Evolutionary conservation across 805 yeast species (phyloP).

Genomic region (Saccharomycopsis selenospora): DNA sequence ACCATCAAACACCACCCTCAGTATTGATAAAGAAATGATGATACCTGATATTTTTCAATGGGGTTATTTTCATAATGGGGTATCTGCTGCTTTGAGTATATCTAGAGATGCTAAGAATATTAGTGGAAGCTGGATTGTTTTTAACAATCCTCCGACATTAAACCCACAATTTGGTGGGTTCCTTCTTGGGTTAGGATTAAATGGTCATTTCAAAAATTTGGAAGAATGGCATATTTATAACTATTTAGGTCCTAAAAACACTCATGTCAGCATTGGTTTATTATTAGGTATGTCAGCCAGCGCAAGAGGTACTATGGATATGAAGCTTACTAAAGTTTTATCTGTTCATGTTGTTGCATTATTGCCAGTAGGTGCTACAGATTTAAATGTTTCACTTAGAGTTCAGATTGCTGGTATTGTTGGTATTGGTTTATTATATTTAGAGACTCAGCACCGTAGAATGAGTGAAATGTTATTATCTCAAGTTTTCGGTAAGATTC

Average conservation of each 20-base stretch:
- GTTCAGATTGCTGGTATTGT: slow-evolving; percentile 90
- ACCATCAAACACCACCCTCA: slow-evolving; percentile 60
- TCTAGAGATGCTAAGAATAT: slow-evolving; percentile 62
- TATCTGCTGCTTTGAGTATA: slow-evolving; percentile 74
- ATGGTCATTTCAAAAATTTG: slow-evolving; percentile 73
- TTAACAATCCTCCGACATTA: slow-evolving; percentile 64
- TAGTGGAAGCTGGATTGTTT: slow-evolving; percentile 86
- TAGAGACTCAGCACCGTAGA: slow-evolving; percentile 71
- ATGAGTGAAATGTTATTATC: slow-evolving; percentile 74
- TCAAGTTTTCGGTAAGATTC: slow-evolving; percentile 53
- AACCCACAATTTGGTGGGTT: slow-evolving; percentile 92
- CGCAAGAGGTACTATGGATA: slow-evolving; percentile 71
- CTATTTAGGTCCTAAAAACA: slow-evolving; percentile 83
- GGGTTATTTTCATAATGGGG: slow-evolving; percentile 93
- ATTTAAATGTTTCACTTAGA: slow-evolving; percentile 69
- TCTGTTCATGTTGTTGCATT: slow-evolving; percentile 91
- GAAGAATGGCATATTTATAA: slow-evolving; percentile 98
- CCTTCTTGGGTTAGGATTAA: slow-evolving; percentile 82
- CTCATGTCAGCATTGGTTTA: slow-evolving; percentile 77
- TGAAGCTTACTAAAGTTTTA: slow-evolving; percentile 79
- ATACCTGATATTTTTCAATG: slow-evolving; percentile 50
- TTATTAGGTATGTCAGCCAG: slow-evolving; percentile 92
- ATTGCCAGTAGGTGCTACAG: slow-evolving; percentile 85
- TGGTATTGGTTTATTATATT: slow-evolving; percentile 81
- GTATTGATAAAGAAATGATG: slow-evolving; percentile 47